Conservation (phyloP, 2,329 filamentous ascomycete species). For the Aureobasidium sp. region DNA sequence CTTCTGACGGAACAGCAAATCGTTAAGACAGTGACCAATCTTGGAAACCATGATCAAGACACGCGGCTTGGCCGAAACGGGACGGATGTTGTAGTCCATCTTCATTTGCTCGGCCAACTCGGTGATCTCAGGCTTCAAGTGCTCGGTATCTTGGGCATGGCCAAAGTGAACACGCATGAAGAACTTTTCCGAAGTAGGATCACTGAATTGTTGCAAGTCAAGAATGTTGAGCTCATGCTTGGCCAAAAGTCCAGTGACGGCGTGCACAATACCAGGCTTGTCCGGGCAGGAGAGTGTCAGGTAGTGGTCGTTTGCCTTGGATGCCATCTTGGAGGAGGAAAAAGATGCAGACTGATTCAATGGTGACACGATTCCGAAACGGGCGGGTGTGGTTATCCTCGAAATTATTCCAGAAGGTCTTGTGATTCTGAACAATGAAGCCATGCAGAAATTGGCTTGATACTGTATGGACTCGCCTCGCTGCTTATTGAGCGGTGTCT, state of each 20-base stretch:
- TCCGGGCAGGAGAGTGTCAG: constrained; percentile 79
- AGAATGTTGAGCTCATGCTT: constrained; percentile 69
- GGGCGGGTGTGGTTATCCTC: neutral
- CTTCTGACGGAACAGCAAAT: constrained; percentile 70
- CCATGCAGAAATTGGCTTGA: neutral
- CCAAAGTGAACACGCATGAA: constrained; percentile 86
- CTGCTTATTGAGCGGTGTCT: neutral
- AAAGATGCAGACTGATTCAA: constrained; percentile 1
- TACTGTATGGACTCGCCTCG: neutral
- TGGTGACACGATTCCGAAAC: neutral
- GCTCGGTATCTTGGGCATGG: constrained; percentile 40
- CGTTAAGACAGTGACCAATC: constrained; percentile 78
- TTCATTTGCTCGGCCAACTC: constrained; percentile 53
- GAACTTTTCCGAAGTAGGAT: constrained; percentile 64
- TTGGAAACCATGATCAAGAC: constrained; percentile 86
- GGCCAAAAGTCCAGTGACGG: constrained; percentile 70
- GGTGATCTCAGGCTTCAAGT: constrained; percentile 49
- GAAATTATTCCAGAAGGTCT: constrained; percentile 7
- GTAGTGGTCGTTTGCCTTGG: constrained; percentile 48
- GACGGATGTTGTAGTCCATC: constrained; percentile 64
- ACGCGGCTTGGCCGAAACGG: constrained; percentile 59
- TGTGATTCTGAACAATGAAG: constrained; percentile 1
- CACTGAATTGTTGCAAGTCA: constrained; percentile 77
- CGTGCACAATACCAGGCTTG: constrained; percentile 76
- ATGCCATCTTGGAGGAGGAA: neutral